Evolutionary conservation across 805 yeast genomes (phyloP).

Genomic region (Myxozyma melibiosi): DNA sequence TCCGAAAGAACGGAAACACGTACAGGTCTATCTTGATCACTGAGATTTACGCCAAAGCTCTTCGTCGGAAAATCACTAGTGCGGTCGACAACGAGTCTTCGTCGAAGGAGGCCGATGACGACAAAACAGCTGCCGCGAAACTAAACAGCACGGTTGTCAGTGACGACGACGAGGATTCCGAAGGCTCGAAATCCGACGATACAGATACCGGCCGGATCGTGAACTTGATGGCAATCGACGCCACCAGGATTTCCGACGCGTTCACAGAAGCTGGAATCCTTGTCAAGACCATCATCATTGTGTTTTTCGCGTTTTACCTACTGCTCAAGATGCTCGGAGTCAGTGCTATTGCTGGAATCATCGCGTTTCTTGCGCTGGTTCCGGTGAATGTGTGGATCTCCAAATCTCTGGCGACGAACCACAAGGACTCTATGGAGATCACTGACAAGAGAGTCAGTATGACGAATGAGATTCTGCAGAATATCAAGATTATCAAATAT

Average conservation of each 20-base stretch:
- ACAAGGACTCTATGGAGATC: constrained; percentile 67
- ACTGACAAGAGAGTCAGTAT: constrained; percentile 93
- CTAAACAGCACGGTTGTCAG: too few relatives aligned
- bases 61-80: constrained; percentile 59
- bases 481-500: constrained; percentile 88
- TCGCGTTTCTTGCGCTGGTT: constrained; percentile 37
- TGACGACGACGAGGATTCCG: too few relatives aligned
- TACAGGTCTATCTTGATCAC: constrained; percentile 86
- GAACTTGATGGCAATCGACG: constrained; percentile 67
- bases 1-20: constrained; percentile 88
- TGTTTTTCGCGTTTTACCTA: constrained; percentile 5
- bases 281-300: constrained; percentile 44
- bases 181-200: constrained; percentile 46
- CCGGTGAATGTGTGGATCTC: constrained; percentile 76
- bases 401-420: constrained; percentile 59
- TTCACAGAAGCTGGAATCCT: constrained; percentile 8
- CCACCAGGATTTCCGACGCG: constrained; percentile 8
- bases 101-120: background rate
- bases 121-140: background rate
- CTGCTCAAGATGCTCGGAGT: constrained; percentile 11
- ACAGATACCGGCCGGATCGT: constrained; percentile 8
- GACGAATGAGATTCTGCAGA: constrained; percentile 86
- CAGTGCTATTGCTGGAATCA: constrained; percentile 17
- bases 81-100: constrained; percentile 66
- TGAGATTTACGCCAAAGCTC: constrained; percentile 87